A percentile compares a stretch with the other conserved stretches of the same genome.
Evolutionary conservation across 345 rosid genomes (phyloP).

Genomic region (Populus tremula): DNA sequence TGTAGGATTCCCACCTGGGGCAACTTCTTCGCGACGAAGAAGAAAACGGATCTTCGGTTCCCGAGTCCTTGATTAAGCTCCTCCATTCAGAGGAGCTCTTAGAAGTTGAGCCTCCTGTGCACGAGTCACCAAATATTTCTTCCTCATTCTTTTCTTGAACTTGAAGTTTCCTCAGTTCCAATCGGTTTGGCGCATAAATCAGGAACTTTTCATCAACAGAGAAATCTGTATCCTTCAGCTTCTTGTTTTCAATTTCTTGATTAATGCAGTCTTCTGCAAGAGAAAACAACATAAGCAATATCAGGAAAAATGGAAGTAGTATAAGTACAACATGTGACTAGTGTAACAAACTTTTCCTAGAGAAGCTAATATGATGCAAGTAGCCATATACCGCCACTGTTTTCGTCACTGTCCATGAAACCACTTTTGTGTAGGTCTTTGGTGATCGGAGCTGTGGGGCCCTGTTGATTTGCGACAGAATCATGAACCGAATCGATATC

Average conservation of each 20-base stretch:
- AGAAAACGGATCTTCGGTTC: constrained; percentile 87
- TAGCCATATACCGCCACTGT: constrained; percentile 32
- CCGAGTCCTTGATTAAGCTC: constrained; percentile 79
- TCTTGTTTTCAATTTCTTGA: constrained; percentile 16
- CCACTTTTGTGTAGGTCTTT: constrained; percentile 29
- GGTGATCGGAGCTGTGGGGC: constrained; percentile 37
- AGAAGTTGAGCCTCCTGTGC: constrained; percentile 84
- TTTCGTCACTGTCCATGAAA: constrained; percentile 38
- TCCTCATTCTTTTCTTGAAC: constrained; percentile 45
- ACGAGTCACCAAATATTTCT: constrained; percentile 71
- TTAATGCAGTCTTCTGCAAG: constrained; percentile 9
- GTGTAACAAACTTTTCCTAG: not conserved
- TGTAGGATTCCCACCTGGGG: constrained; percentile 96
- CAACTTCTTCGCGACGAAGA: constrained; percentile 91
- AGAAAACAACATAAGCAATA: constrained; percentile 16
- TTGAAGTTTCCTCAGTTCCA: constrained; percentile 35
- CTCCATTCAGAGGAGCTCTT: constrained; percentile 99
- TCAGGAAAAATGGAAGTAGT: not conserved
- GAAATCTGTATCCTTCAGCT: constrained; percentile 13
- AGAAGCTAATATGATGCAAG: not conserved
- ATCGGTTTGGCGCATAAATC: constrained; percentile 24
- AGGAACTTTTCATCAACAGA: constrained; percentile 30
- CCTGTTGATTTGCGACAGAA: constrained; percentile 26
- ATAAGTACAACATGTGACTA: constrained; percentile 12
- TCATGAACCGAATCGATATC: constrained; percentile 21